Evolutionary conservation across 2,329 filamentous ascomycete genomes (phyloP), one percentile per base, ranked within the genome.

Genomic region (Metarhizium sp.): DNA sequence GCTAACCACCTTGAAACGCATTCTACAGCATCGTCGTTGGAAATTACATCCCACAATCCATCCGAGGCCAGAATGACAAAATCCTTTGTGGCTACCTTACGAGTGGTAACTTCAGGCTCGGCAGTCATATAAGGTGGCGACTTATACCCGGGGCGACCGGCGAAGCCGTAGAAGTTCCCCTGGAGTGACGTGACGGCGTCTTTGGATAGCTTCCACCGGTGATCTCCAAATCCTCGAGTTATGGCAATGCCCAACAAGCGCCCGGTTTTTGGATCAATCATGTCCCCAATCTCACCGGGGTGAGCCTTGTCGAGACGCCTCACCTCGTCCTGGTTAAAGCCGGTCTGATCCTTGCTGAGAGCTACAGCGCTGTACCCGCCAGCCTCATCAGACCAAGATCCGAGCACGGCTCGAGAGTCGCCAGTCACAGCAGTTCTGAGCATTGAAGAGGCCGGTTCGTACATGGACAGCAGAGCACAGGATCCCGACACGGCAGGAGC

Each of bases 41-140:
- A 75, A 25, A 87, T 75, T 51, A 73, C 73, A 58, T 88, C 82
- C 78, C 85, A 90, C 2, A 88, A 64, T 0, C 86, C 85, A 60
- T 89, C 85, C 0, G 78, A 81, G 0, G 84, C 85, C 60, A 88
- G 72, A 58, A 89, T 84, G 52, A 87, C 66, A 61, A 88, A 88
- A 25, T 71, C 70, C 1, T 69, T 69, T 0, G 71, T 67, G 5
- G 77, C 68, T 6, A 88, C 69, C 36, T 71, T 68, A 0, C 76
- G 80, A 3, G 79, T 82, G 2, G 77, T 84, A 30, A 89, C 72
- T 36, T 83, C 82, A 0, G 86, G 86, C 62, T 84, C 78, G 0
- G 85, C 85, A 0, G 81, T 87, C 61, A 88, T 68, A 67, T 89
- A 89, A 0, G 86, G 86, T 3, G 84, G 85, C 0, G 82, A 80